Conservation (phyloP, 257 asterid species). For the Nicotiana undulata region DNA sequence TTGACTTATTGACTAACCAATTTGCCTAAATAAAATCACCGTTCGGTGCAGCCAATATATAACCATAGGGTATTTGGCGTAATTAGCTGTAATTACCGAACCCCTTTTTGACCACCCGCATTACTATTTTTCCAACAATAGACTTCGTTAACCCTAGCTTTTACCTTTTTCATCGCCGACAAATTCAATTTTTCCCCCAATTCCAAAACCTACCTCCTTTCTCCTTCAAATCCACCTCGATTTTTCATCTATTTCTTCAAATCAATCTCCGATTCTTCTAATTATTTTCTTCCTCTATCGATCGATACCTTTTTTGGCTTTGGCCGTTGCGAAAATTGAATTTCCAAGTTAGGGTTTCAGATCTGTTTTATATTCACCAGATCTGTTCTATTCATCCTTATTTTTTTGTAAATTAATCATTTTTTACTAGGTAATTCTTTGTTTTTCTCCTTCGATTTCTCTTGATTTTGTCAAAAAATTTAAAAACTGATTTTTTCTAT, state of each 20-base stretch:
- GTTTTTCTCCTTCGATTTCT: background rate
- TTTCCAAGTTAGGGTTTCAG: conserved; percentile 20
- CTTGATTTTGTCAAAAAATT: background rate
- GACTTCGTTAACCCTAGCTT: conserved; percentile 1
- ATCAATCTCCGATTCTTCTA: conserved; percentile 3
- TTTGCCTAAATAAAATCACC: background rate
- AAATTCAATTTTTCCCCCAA: background rate
- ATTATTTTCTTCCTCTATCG: conserved; percentile 10
- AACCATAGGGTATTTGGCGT: background rate
- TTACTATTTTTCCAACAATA: background rate
- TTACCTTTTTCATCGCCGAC: conserved; percentile 4
- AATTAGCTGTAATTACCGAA: background rate
- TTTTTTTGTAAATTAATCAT: background rate
- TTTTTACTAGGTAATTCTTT: background rate
- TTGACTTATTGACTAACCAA: background rate
- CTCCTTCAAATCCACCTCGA: background rate
- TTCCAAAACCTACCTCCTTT: background rate
- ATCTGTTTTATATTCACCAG: background rate
- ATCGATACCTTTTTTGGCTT: conserved; percentile 4
- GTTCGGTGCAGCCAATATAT: no score
- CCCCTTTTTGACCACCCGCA: background rate
- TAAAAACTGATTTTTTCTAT: background rate
- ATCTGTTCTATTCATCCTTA: background rate
- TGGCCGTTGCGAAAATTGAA: background rate
- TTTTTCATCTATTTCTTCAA: conserved; percentile 6